A percentile compares a stretch with the other conserved stretches of the same genome.
Conservation (phyloP, 73 alveolate species). For the Uronychia setigera region DNA sequence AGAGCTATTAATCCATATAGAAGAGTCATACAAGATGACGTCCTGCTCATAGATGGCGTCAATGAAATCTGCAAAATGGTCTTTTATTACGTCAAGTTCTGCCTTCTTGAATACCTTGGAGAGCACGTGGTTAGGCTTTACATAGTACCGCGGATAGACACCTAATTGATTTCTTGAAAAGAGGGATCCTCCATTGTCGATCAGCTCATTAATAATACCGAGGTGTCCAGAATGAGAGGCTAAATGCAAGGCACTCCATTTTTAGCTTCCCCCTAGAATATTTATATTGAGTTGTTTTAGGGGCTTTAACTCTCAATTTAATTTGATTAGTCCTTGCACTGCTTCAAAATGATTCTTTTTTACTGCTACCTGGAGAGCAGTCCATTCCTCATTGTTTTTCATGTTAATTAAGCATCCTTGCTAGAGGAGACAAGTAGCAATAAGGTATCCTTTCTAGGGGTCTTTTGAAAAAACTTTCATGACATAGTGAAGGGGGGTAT, state of each 20-base stretch:
- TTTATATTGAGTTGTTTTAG: conserved; percentile 5
- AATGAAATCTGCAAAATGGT: neutral
- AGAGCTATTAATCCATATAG: neutral
- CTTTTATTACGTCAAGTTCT: neutral
- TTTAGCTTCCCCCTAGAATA: conserved; percentile 16
- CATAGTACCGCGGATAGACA: neutral
- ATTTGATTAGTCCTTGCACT: conserved; percentile 2
- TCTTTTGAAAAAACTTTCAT: conserved; percentile 20
- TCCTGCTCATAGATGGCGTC: neutral
- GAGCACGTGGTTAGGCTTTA: neutral
- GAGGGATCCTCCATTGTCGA: neutral
- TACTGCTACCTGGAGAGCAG: conserved; percentile 38
- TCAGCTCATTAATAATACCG: neutral
- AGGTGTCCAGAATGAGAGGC: conserved; percentile 13
- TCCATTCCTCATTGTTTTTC: conserved; percentile 12
- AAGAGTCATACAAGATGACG: neutral
- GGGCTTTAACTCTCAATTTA: conserved; percentile 1
- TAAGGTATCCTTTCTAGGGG: neutral
- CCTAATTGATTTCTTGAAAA: neutral
- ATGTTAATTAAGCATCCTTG: conserved; percentile 6
- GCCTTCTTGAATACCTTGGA: neutral
- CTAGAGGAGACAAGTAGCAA: conserved; percentile 9
- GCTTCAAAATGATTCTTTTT: conserved; percentile 15
- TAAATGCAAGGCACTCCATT: conserved; percentile 28
- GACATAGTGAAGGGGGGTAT: conserved; percentile 31